Evolutionary conservation across 2,329 filamentous ascomycete species (phyloP), one percentile per base, ranked within the genome.

Genomic region (Pseudogymnoascus sp.): DNA sequence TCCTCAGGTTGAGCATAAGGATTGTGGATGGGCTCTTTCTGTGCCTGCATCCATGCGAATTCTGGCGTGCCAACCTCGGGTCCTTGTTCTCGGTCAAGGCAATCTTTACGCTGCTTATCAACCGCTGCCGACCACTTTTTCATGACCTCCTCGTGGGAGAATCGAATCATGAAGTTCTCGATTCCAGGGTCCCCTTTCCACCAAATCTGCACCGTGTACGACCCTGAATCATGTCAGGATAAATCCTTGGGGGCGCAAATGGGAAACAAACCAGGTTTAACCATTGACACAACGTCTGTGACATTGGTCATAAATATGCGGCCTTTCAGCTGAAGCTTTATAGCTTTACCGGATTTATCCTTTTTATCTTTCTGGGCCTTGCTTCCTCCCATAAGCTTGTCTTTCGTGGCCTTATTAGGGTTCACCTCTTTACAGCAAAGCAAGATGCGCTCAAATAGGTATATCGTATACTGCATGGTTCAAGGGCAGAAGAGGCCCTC

Each of bases 281-380:
- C 87, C 65, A 95, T 81, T 17, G 89, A 93, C 44, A 96, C 81
- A n/a, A 96, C 88, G 74, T 97, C 91, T 40, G 93, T 97, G 62
- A 99, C 93, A 72, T 99, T 99, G 69, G 93, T 92, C 93, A 99
- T 97, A 78, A 97, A 97, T 71, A 99, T 99, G 61, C 95, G 87
- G 40, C 95, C 95, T 77, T 99, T 99, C 31, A 99, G 82, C 76
- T 97, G 93, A 65, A 97, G 81, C 76, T 93, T 96, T 44, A 88
- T 89, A 70, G 85, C 89, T 73, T 85, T 87, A 71, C 83, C 85
- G 78, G 77, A 56, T 87, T 90, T 64, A 85, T 82, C 6, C 76
- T 82, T 83, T 72, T 85, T 86, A 72, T 88, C 86, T 70, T 85
- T 88, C 73, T 91, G 93, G 63, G 91, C 90, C 71, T 76, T 70